Evolutionary conservation across 225 moss, liverwort and hornwort genomes (phyloP).

Genomic region (Polytrichum commune): DNA sequence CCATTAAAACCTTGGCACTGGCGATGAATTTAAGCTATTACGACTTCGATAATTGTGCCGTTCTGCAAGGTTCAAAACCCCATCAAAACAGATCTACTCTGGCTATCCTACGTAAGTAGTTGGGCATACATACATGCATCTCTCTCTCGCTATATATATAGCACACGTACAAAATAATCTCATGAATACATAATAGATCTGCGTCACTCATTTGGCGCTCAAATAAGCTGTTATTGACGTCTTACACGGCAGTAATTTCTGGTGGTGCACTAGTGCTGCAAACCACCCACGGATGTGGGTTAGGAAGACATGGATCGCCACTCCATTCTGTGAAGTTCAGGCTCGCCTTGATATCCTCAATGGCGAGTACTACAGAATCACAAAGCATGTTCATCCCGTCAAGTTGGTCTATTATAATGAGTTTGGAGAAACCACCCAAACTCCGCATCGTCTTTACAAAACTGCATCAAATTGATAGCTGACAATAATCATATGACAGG

Average conservation of each 20-base stretch:
- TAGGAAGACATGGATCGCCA: conserved; percentile 34
- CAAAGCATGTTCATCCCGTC: background rate
- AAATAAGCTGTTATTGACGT: background rate
- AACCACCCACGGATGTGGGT: conserved; percentile 23
- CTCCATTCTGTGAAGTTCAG: conserved; percentile 41
- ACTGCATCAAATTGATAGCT: background rate
- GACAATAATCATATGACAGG: background rate
- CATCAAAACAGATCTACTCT: too few relatives aligned
- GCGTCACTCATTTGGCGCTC: too few relatives aligned
- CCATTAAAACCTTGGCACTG: too few relatives aligned
- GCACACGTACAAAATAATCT: background rate
- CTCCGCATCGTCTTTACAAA: background rate
- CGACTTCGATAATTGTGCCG: background rate
- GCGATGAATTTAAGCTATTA: too few relatives aligned
- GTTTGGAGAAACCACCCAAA: background rate
- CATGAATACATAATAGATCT: background rate
- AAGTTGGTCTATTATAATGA: background rate
- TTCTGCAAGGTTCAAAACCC: too few relatives aligned
- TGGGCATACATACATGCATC: too few relatives aligned
- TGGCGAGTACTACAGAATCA: conserved; percentile 19
- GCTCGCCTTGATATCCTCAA: conserved; percentile 19
- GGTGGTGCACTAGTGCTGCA: conserved; percentile 1
- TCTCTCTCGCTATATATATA: too few relatives aligned
- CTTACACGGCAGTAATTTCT: background rate
- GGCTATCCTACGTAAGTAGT: background rate